Evolutionary conservation across 257 asterid species (phyloP).

Genomic region (Knoxia roxburghii): DNA sequence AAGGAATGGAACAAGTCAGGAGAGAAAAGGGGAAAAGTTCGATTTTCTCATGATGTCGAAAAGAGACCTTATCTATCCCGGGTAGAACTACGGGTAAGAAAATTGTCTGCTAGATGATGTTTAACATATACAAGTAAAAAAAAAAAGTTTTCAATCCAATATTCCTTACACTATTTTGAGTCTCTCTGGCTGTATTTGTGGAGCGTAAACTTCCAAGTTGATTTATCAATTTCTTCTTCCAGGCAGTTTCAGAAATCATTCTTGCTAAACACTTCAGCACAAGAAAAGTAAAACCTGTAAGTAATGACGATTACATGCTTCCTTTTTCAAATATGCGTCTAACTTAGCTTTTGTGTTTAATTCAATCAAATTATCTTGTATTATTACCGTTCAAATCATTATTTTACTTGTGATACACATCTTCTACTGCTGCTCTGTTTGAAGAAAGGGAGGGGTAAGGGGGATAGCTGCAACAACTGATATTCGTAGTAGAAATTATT

Average conservation of each 20-base stretch:
- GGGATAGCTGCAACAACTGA: too few species aligned
- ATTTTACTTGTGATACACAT: too few species aligned
- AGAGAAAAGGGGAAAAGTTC: constrained; percentile 76
- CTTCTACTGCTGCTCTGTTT: too few species aligned
- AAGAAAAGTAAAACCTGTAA: constrained; percentile 57
- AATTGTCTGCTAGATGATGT: neutral
- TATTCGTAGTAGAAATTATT: too few species aligned
- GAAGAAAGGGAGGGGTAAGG: too few species aligned
- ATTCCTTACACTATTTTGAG: neutral
- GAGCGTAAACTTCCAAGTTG: constrained; percentile 4
- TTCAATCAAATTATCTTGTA: too few species aligned
- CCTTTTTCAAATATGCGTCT: neutral
- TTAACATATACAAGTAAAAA: neutral
- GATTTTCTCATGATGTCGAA: constrained; percentile 68
- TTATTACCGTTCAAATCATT: too few species aligned
- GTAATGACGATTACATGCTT: constrained; percentile 21
- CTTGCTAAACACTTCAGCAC: constrained; percentile 50
- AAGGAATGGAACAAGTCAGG: constrained; percentile 85
- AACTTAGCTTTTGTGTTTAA: too few species aligned
- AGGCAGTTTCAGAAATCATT: constrained; percentile 81
- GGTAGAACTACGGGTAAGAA: constrained; percentile 71
- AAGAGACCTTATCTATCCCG: constrained; percentile 80
- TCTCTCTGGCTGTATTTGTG: neutral
- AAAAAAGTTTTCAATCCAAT: neutral
- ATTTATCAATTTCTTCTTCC: constrained; percentile 10